phyloP scores from a whole-genome alignment of 805 yeast species.

The Citeromyces matritensis region DNA sequence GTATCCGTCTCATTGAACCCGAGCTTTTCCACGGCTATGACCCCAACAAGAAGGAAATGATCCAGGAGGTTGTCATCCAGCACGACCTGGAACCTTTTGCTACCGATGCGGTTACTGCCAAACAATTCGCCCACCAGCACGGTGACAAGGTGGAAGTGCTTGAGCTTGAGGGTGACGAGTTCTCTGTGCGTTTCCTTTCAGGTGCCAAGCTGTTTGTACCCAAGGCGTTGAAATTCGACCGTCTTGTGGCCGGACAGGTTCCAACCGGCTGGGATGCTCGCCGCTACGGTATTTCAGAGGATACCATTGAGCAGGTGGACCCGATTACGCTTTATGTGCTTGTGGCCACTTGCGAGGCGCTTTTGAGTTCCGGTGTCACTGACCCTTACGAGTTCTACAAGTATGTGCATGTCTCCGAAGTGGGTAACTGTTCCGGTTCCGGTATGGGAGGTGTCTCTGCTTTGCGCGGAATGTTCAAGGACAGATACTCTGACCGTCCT shows the following conservation, averaged over 20 bases:
- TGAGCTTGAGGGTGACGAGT: constrained; percentile 82
- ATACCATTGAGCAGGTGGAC: constrained; percentile 86
- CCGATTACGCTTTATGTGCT: constrained; percentile 86
- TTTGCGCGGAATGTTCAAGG: constrained; percentile 93
- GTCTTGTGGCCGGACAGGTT: constrained; percentile 82
- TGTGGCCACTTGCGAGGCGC: constrained; percentile 92
- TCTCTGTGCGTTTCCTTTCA: constrained; percentile 76
- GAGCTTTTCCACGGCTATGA: constrained; percentile 89
- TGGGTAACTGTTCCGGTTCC: constrained; percentile 98
- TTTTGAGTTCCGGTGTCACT: constrained; percentile 85
- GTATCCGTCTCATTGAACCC: constrained; percentile 94
- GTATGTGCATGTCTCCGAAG: constrained; percentile 95
- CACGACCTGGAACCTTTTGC: constrained; percentile 95
- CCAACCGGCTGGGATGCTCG: constrained; percentile 98
- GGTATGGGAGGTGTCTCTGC: constrained; percentile 99
- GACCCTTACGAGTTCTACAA: constrained; percentile 98
- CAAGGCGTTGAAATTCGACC: constrained; percentile 62
- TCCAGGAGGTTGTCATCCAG: constrained; percentile 93
- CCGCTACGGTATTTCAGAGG: constrained; percentile 90
- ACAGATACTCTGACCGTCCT: constrained; percentile 83
- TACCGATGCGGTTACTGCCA: constrained; percentile 89
- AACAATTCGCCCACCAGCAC: constrained; percentile 85
- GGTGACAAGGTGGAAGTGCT: constrained; percentile 89
- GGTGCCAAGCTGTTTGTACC: constrained; percentile 90
- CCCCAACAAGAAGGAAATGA: constrained; percentile 82